Base-by-base conservation (phyloP, 352 stramenopile genomes). In the Globisporangium splendens region DNA sequence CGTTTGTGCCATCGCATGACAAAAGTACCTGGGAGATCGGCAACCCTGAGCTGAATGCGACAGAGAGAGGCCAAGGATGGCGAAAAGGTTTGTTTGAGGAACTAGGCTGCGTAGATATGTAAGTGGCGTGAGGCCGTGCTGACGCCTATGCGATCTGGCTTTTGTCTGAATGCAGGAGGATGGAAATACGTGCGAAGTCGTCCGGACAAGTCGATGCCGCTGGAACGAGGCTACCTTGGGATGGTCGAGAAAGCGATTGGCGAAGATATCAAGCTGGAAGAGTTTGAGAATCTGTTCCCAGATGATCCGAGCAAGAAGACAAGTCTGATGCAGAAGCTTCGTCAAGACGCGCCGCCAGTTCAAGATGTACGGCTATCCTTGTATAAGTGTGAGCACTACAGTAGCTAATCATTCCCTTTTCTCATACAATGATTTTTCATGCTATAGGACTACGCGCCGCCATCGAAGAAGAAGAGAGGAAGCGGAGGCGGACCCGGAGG, bases 1-100 rank as follows among this genome's bases (percentile, higher is more conserved):
- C 86, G 17, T 95, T 88, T 48, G 84, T 95, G 39, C 86, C 86
- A 1, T 93, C 83, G 10, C 78, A 92, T 54, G 86, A 95, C 52
- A 93, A 92, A 60, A 92, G 66, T 39, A 83, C 78, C 6, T 93
- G 83, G 83, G 79, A 91, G 38, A 41, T 59, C 39, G 86, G 86
- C 0, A 90, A 63, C 24, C 31, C 82, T 1, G 83, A 91, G 43
- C 93, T 90, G 54, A 81, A 74, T 8, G 68, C 68, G 46, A 86
- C 77, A 0, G 77, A 92, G 14, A 70, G 74, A 7, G 86, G 86
- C 1, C 63, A 78, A 20, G 86, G 86, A 18, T 95, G 83, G 83
- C 73, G 86, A 47, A 91, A 93, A 79, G 85, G 84, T 93, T 46
- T 20, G 42, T 6, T 10, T 35, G 28, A 35, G 3, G 10, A 8